A percentile compares a stretch with the other conserved stretches of the same genome.
phyloP scores from a whole-genome alignment of 805 yeast species.

The Kockiozyma suomiensis region DNA sequence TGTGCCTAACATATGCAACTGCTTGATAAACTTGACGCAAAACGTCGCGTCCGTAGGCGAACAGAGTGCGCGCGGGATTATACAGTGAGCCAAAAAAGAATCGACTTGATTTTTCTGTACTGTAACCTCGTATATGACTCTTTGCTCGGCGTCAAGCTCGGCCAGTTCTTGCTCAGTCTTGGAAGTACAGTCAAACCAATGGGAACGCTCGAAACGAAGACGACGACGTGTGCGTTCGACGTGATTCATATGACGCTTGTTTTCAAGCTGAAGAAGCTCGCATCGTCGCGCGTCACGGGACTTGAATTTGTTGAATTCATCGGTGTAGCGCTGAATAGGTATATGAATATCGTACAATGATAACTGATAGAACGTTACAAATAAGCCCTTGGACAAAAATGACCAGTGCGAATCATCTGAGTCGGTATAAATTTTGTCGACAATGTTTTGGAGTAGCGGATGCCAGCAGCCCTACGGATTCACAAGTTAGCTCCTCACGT shows the following conservation, averaged over 20 bases:
- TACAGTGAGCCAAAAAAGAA: conserved; percentile 61
- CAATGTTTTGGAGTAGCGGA: conserved; percentile 44
- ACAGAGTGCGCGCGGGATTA: conserved; percentile 74
- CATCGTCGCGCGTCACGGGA: conserved; percentile 29
- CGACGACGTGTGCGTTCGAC: conserved; percentile 41
- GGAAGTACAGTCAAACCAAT: conserved; percentile 38
- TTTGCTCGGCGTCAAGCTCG: neutral
- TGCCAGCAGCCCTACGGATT: conserved; percentile 47
- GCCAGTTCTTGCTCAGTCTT: neutral
- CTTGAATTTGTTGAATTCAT: conserved; percentile 49
- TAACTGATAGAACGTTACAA: conserved; percentile 70
- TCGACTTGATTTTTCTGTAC: conserved; percentile 14
- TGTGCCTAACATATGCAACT: conserved; percentile 49
- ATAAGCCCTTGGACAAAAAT: conserved; percentile 48
- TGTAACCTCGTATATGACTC: conserved; percentile 3
- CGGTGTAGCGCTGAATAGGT: conserved; percentile 53
- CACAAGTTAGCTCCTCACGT: conserved; percentile 11
- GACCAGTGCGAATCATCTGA: conserved; percentile 38
- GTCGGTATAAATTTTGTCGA: conserved; percentile 39
- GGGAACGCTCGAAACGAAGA: conserved; percentile 38
- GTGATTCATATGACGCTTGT: conserved; percentile 51
- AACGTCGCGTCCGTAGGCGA: conserved; percentile 83
- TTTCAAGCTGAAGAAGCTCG: conserved; percentile 43
- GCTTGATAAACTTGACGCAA: conserved; percentile 61
- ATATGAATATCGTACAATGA: conserved; percentile 70